Evolutionary conservation across 192 early-diverging fungal genomes (phyloP), one percentile per base, ranked within the genome.

Genomic region (Coemansia biformis): DNA sequence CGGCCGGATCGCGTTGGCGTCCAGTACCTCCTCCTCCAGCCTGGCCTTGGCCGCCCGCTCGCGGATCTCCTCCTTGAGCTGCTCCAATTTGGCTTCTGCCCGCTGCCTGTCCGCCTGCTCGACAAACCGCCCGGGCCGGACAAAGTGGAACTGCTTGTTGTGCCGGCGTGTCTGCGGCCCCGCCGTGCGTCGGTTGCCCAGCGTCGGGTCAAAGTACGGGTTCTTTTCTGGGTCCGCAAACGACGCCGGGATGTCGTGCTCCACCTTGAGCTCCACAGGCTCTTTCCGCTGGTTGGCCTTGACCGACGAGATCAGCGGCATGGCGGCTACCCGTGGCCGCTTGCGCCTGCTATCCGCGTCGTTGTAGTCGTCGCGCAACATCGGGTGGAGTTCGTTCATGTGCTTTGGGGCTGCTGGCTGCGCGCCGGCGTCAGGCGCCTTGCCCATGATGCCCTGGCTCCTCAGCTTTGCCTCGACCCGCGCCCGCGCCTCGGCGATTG

Each of bases 51-150:
- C 57, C 9, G 60, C 54, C 2, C 53, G 37, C 30, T 54, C 64
- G 0, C 36, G 48, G 3, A 73, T 79, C 54, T 63, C 59, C 29
- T 46, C 58, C 48, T 61, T 64, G 17, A 79, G 48, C 44, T 77
- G 67, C 22, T 76, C 71, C 29, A 72, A 51, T 38, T 64, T 75
- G 16, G 79, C 81, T 47, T 88, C 81, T 4, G 83, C 72, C 48
- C 94, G 80, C 57, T 89, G 64, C 54, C 89, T 83, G 35, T 95
- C 87, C 0, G 88, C 96, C 38, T 84, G 68, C 28, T 87, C 75
- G 32, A 93, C 74, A 57, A 73, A 96, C 49, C 86, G 86, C 1
- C 93, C 93, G 14, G 81, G 85, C 24, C 79, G 79, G 8, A 86
- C 81, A 78, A 99, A 97, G 47, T 82, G 79, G 24, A 99, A 79